Evolutionary conservation across 2,329 filamentous ascomycete species (phyloP).

Genomic region (Herpotrichia juniperi): DNA sequence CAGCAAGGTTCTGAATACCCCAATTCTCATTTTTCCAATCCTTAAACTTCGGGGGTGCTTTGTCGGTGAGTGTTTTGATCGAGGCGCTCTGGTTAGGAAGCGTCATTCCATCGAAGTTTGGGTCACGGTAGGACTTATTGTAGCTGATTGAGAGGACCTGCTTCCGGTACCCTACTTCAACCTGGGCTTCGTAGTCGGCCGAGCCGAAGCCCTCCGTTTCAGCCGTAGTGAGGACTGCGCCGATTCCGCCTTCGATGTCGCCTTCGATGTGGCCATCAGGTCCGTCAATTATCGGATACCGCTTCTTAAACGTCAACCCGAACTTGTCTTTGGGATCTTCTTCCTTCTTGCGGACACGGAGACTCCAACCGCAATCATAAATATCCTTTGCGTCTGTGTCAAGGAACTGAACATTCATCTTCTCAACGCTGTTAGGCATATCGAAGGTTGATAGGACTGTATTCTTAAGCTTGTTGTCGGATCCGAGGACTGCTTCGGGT

Average conservation of each 20-base stretch:
- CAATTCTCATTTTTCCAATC: no score
- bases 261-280: no score
- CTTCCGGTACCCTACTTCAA: conserved; percentile 45
- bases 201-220: conserved; percentile 43
- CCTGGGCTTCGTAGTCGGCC: conserved; percentile 41
- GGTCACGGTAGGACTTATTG: conserved; percentile 29
- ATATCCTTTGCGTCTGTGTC: conserved; percentile 42
- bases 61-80: no score
- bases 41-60: no score
- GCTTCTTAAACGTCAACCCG: conserved; percentile 51
- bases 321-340: conserved; percentile 36
- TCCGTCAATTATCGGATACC: conserved; percentile 26
- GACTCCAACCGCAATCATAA: conserved; percentile 44
- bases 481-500: no score
- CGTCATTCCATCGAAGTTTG: conserved; percentile 29
- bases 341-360: conserved; percentile 47
- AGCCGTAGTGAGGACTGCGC: conserved; percentile 36
- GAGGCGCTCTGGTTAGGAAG: conserved; percentile 21
- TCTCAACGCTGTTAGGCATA: conserved; percentile 30
- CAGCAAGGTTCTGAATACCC: no score
- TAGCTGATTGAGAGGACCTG: conserved; percentile 46
- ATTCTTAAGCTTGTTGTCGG: no score
- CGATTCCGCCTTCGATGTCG: conserved; percentile 30
- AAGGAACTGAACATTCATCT: conserved; percentile 48
- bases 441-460: no score